Evolutionary conservation across 169 alveolate genomes (phyloP).

Genomic region (Cryptosporidium tyzzeri): DNA sequence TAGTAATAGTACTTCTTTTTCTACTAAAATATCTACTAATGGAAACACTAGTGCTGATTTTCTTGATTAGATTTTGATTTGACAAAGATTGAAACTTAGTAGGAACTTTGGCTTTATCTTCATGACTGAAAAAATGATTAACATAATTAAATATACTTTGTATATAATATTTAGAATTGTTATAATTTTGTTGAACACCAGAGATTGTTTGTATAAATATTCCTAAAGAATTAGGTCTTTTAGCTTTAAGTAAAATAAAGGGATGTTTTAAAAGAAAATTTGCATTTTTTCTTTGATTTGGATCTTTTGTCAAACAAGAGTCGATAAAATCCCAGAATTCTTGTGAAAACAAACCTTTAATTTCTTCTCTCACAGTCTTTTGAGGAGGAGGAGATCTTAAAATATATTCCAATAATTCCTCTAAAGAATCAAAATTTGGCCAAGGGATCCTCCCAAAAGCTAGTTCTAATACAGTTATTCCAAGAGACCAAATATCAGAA

Average conservation of each 20-base stretch:
- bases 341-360: slow-evolving; percentile 77
- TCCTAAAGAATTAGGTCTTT: slow-evolving; percentile 4
- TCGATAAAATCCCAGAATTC: slow-evolving; percentile 85
- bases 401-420: background rate
- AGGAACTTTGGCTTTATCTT: background rate
- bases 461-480: slow-evolving; percentile 90
- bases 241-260: background rate
- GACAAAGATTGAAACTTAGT: background rate
- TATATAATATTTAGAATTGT: background rate
- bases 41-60: background rate
- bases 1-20: slow-evolving; percentile 10
- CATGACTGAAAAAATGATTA: background rate
- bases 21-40: slow-evolving; percentile 51
- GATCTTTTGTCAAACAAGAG: slow-evolving; percentile 84
- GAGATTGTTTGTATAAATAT: background rate
- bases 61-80: slow-evolving; percentile 1
- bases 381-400: slow-evolving; percentile 68
- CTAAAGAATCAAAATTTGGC: slow-evolving; percentile 71
- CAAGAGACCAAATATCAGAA: slow-evolving; percentile 92
- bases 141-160: slow-evolving; percentile 9
- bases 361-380: slow-evolving; percentile 25
- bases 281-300: slow-evolving; percentile 79
- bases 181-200: background rate
- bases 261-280: slow-evolving; percentile 33
- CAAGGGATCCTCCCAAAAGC: slow-evolving; percentile 94